Percentiles rank a stretch among this genome's conserved stretches.
These are phyloP conservation scores for Bipolaris oryzae DNA, from an alignment of 2,329 filamentous ascomycete species.

Conservation along the genomic window DNA sequence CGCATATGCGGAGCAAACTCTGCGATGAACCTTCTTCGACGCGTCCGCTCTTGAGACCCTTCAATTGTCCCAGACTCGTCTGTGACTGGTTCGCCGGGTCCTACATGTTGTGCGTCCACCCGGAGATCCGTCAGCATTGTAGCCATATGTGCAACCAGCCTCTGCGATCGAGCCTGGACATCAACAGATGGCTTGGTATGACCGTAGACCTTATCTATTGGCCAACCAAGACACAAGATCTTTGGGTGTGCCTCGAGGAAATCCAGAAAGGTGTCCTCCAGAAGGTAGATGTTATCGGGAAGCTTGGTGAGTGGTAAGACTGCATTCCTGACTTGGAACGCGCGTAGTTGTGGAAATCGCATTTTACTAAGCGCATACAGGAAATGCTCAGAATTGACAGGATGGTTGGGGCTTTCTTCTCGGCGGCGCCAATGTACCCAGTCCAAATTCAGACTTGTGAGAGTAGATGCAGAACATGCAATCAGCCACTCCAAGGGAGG, in stretches of 20 bases:
- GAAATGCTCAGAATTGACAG: conserved; percentile 14
- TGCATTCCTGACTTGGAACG: conserved; percentile 56
- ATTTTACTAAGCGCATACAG: conserved; percentile 42
- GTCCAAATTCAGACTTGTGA: conserved; percentile 45
- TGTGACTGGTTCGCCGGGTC: conserved; percentile 39
- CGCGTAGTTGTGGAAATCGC: conserved; percentile 52
- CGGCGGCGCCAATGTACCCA: conserved; percentile 43
- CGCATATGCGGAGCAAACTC: conserved; percentile 52
- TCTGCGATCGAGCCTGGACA: conserved; percentile 28
- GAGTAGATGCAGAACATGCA: conserved; percentile 28
- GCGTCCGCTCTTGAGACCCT: conserved; percentile 28
- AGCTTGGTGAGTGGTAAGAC: conserved; percentile 47
- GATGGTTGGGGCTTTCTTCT: conserved; percentile 17
- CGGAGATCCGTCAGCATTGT: conserved; percentile 51
- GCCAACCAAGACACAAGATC: conserved; percentile 55
- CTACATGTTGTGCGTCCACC: conserved; percentile 47
- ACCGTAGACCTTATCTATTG: conserved; percentile 54
- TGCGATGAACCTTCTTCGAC: conserved; percentile 49
- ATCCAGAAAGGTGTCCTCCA: conserved; percentile 46
- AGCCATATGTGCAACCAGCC: conserved; percentile 49
- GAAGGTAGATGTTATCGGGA: conserved; percentile 46
- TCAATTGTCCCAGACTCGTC: conserved; percentile 28
- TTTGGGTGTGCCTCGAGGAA: conserved; percentile 55
- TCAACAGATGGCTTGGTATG: conserved; percentile 32
- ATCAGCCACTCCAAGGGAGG: conserved; percentile 26